Conservation (phyloP, 2,329 filamentous ascomycete species). For the Xylaria sp. region DNA sequence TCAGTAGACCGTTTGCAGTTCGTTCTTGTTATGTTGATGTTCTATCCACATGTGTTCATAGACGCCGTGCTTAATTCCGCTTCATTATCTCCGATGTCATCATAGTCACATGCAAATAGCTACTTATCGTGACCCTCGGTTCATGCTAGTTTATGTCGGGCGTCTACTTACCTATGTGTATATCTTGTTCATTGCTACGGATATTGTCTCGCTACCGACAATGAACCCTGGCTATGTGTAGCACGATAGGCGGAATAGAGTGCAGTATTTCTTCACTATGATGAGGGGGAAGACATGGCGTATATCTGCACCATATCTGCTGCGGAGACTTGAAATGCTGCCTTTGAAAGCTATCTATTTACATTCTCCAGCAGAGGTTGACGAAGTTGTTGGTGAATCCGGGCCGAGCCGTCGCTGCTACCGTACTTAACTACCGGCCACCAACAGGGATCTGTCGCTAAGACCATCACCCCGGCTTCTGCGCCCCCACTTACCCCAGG, state of each 20-base stretch:
- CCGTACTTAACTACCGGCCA: neutral
- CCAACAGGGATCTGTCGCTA: neutral
- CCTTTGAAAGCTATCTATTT: neutral
- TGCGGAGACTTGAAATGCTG: neutral
- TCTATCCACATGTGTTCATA: neutral
- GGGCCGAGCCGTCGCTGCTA: conserved; percentile 22
- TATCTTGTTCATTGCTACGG: too few relatives aligned
- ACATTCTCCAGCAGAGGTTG: neutral
- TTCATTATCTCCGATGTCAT: neutral
- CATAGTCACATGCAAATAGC: neutral
- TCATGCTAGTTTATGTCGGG: neutral
- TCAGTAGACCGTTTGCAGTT: too few relatives aligned
- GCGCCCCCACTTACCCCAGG: conserved; percentile 8
- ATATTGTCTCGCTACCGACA: neutral
- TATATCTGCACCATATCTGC: neutral
- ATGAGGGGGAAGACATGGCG: neutral
- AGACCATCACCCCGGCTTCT: neutral
- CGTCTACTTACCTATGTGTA: neutral
- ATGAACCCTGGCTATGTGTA: neutral
- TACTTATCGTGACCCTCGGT: neutral
- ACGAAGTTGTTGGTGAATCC: neutral
- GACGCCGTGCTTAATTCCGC: neutral
- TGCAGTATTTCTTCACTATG: neutral
- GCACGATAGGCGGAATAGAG: neutral
- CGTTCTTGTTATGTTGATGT: too few relatives aligned